Conservation (phyloP, 2,329 filamentous ascomycete genomes). For the Calonectria fujianensis region DNA sequence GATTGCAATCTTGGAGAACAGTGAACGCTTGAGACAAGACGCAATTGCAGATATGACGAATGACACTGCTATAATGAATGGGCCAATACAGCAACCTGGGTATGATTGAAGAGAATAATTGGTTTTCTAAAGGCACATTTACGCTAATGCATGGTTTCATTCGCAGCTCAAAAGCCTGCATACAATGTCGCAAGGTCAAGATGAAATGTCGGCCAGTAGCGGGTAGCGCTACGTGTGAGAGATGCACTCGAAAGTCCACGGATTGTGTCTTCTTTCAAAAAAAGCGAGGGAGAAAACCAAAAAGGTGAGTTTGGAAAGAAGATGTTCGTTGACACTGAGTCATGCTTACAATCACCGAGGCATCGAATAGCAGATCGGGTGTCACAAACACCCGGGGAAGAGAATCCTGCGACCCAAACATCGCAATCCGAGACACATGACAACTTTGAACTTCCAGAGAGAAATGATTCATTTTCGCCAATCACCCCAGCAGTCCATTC, state of each 20-base stretch:
- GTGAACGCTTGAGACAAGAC: not conserved
- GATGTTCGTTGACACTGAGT: not conserved
- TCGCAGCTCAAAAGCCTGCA: conserved; percentile 56
- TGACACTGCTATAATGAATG: not conserved
- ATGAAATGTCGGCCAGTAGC: conserved; percentile 59
- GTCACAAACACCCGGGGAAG: not conserved
- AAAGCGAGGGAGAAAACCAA: conserved; percentile 62
- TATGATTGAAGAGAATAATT: not conserved
- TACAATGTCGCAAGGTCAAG: conserved; percentile 62
- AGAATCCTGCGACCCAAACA: not conserved
- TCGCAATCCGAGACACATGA: not conserved
- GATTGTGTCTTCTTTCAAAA: conserved; percentile 62
- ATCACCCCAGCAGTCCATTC: not conserved
- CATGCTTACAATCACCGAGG: not conserved
- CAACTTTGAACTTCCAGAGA: too few relatives aligned
- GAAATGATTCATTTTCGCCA: not conserved
- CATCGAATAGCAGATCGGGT: not conserved
- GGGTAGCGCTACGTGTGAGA: conserved; percentile 55
- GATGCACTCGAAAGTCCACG: conserved; percentile 61
- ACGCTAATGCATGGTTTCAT: not conserved
- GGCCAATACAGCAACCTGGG: not conserved
- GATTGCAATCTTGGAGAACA: not conserved
- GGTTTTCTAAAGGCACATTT: too few relatives aligned
- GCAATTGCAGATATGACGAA: not conserved
- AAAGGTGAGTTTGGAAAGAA: conserved; percentile 51